A percentile compares a stretch with the other conserved stretches of the same genome.
phyloP scores from a whole-genome alignment of 768 basidiomycete genomes.

The Tylopilus sp. region DNA sequence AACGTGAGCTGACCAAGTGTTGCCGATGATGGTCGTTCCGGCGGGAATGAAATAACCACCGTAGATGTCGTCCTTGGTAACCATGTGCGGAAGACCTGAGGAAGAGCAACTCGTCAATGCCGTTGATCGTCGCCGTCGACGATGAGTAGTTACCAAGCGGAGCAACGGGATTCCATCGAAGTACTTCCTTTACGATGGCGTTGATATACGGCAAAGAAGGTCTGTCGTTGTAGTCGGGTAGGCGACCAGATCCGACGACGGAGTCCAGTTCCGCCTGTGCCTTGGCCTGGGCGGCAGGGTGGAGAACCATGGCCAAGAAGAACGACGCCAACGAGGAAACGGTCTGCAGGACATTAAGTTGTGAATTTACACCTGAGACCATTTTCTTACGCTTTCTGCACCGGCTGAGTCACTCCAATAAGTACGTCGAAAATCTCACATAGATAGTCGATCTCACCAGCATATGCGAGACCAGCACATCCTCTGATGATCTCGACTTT shows the following conservation, averaged over 20 bases:
- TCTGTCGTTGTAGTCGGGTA: slow-evolving; percentile 32
- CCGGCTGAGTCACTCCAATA: slow-evolving; percentile 31
- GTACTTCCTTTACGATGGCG: slow-evolving; percentile 30
- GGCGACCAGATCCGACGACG: slow-evolving; percentile 26
- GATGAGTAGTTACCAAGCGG: slow-evolving; percentile 29
- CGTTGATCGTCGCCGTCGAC: slow-evolving; percentile 7
- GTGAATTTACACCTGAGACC: not conserved
- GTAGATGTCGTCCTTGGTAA: slow-evolving; percentile 31
- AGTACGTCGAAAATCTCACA: slow-evolving; percentile 1
- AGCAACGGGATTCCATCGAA: slow-evolving; percentile 33
- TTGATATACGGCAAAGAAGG: slow-evolving; percentile 24
- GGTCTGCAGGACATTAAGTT: slow-evolving; percentile 17
- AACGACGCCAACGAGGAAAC: slow-evolving; percentile 31
- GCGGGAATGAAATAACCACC: slow-evolving; percentile 33
- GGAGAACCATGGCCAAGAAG: slow-evolving; percentile 30
- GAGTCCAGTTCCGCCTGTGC: slow-evolving; percentile 29
- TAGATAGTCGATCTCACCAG: slow-evolving; percentile 29
- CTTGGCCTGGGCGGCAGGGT: slow-evolving; percentile 28
- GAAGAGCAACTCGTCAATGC: slow-evolving; percentile 8
- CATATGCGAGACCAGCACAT: slow-evolving; percentile 47
- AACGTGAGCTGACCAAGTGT: slow-evolving; percentile 46
- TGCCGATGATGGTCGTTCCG: slow-evolving; percentile 52
- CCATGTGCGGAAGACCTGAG: slow-evolving; percentile 32
- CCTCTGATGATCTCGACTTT: slow-evolving; percentile 37
- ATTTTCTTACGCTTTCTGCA: slow-evolving; percentile 34